phyloP scores from a whole-genome alignment of 768 basidiomycete species.

The Gymnopilus junonius region DNA sequence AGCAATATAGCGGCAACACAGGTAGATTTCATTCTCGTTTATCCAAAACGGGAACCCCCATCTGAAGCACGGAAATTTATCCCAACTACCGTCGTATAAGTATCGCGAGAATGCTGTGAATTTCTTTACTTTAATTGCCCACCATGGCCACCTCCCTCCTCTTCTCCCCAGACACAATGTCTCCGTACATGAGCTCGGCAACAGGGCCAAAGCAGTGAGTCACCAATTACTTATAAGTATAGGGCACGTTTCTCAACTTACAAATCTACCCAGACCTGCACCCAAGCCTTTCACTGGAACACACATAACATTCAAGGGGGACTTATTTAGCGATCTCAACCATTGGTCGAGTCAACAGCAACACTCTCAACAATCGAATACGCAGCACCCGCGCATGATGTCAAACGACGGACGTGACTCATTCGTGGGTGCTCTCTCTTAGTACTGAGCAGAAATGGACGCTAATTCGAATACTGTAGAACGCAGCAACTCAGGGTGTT shows the following conservation, averaged over 20 bases:
- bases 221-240: constrained; percentile 18
- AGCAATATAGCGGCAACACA: constrained; percentile 20
- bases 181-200: constrained; percentile 21
- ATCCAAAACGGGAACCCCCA: constrained; percentile 20
- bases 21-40: constrained; percentile 23
- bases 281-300: constrained; percentile 4
- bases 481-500: constrained; percentile 2
- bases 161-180: constrained; percentile 26
- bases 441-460: background rate
- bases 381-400: constrained; percentile 12
- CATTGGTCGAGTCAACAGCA: constrained; percentile 24
- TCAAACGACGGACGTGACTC: constrained; percentile 4
- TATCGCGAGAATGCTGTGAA: constrained; percentile 21
- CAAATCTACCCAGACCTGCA: constrained; percentile 3
- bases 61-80: constrained; percentile 23
- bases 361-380: constrained; percentile 8
- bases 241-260: constrained; percentile 7
- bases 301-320: background rate
- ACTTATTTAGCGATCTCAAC: background rate
- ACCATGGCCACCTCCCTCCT: constrained; percentile 24
- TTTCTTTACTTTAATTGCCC: constrained; percentile 9
- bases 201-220: constrained; percentile 28
- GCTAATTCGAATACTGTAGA: background rate
- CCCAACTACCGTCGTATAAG: constrained; percentile 33
- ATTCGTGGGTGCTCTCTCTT: constrained; percentile 5